A percentile compares a stretch with the other conserved stretches of the same genome.
Evolutionary conservation across 306 rosid genomes (phyloP).

Genomic region (Trifolium pratense): DNA sequence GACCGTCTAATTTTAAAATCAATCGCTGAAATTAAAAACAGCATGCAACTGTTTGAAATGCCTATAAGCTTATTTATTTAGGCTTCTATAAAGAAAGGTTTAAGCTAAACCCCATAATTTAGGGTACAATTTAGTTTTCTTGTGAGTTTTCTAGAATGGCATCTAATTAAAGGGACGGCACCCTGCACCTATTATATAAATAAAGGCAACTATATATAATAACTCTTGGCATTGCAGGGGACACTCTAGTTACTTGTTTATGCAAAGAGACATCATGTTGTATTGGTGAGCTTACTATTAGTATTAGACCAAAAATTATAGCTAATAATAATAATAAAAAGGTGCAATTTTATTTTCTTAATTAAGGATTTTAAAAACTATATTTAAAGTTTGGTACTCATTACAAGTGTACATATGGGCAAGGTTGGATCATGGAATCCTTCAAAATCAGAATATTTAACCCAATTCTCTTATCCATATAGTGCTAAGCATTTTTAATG

Average conservation of each 20-base stretch:
- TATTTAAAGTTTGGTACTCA: not conserved
- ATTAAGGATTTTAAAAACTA: not conserved
- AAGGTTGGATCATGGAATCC: constrained; percentile 8
- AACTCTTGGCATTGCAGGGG: constrained; percentile 12
- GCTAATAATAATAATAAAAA: not conserved
- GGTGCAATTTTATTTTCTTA: not conserved
- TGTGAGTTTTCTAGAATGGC: not conserved
- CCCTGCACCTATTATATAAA: not conserved
- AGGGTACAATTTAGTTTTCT: not conserved
- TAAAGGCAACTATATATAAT: not conserved
- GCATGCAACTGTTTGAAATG: too few species aligned
- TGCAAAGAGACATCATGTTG: constrained; percentile 32
- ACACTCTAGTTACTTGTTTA: constrained; percentile 8
- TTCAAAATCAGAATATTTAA: constrained; percentile 10
- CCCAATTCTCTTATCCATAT: constrained; percentile 24
- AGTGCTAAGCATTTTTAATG: constrained; percentile 29
- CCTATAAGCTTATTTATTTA: too few species aligned
- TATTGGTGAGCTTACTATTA: not conserved
- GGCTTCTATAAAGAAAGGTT: not conserved
- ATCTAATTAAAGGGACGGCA: constrained; percentile 15
- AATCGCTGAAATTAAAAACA: too few species aligned
- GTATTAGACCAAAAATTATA: not conserved
- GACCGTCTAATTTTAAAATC: too few species aligned
- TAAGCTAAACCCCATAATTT: not conserved
- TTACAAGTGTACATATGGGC: constrained; percentile 14